phyloP scores from a whole-genome alignment of 495 filamentous ascomycete species.

The Saxispiralis lemnorum region DNA sequence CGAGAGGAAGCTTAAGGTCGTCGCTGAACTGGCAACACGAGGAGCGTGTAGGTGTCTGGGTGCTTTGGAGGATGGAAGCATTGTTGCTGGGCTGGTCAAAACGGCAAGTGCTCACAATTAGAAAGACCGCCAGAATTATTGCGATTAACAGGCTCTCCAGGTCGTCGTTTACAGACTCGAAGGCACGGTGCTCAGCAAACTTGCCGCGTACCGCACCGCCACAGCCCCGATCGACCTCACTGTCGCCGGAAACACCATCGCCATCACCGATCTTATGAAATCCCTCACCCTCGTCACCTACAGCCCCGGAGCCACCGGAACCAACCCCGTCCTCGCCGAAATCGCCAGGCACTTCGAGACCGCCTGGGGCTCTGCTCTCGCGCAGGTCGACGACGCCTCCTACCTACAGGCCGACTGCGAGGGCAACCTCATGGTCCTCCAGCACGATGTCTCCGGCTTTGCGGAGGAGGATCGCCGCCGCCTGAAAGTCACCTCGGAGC shows the following conservation, averaged over 20 bases:
- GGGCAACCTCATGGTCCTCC: constrained; percentile 69
- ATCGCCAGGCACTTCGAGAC: constrained; percentile 65
- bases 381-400: constrained; percentile 48
- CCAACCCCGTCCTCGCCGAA: constrained; percentile 42
- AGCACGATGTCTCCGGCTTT: constrained; percentile 50
- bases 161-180: constrained; percentile 28
- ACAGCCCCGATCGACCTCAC: constrained; percentile 76
- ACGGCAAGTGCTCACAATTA: constrained; percentile 36
- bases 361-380: constrained; percentile 64
- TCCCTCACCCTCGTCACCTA: constrained; percentile 63
- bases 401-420: constrained; percentile 71
- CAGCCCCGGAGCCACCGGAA: constrained; percentile 23
- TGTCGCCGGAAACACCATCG: constrained; percentile 47
- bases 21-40: constrained; percentile 44
- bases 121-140: not conserved
- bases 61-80: constrained; percentile 48
- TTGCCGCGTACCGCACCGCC: constrained; percentile 59
- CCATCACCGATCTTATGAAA: constrained; percentile 88
- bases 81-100: constrained; percentile 73
- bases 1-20: constrained; percentile 48
- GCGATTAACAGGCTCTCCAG: constrained; percentile 5
- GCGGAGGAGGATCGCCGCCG: constrained; percentile 52
- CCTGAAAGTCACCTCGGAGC: constrained; percentile 60
- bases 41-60: constrained; percentile 65
- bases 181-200: constrained; percentile 37